Evolutionary conservation across 2,329 filamentous ascomycete genomes (phyloP), one percentile per base, ranked within the genome.

Genomic region (Byssochlamys sp.): DNA sequence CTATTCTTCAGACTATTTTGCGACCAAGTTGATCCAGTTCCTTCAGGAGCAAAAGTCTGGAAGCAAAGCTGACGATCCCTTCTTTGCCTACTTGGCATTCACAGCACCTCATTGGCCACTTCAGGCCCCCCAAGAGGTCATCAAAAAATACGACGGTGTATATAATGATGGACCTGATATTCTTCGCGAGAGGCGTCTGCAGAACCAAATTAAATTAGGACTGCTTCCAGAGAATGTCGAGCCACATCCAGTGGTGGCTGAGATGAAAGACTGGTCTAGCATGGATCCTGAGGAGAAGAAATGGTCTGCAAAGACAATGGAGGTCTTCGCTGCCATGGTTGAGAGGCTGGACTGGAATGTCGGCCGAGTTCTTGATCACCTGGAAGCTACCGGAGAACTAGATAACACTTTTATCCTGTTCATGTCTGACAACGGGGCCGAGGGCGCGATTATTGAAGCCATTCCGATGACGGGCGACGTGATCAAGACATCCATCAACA

Each of bases 321-420:
- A 85, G 63, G 78, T 81, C 2, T 87, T 81, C 58, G 83, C 84
- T 0, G 84, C 75, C 11, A 86, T 87, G 81, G 83, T 86, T 2
- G 82, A 86, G 57, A 75, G 75, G 54, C 85, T 86, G 55, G 84
- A 87, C 62, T 67, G 67, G 58, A 83, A 84, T 58, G 78, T 87
- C 19, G 83, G 83, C 45, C 80, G 80, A 57, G 79, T 86, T 1
- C 71, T 84, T 25, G 73, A 81, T 33, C 80, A 84, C 61, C 76
- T 86, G 2, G 73, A 80, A 57, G 66, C 76, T 49, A 80, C 78
- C 1, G 81, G 78, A 57, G 83, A 86, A 65, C 74, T 83, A 0
- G 83, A 86, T 61, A 84, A 86, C 66, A 87, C 84, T 1, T 81
- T 86, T 60, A 75, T 87, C 55, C 78, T 80, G 64, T 86, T 86